phyloP scores from a whole-genome alignment of 1,284 basidiomycete species.

The Leccinum pachyderme region DNA sequence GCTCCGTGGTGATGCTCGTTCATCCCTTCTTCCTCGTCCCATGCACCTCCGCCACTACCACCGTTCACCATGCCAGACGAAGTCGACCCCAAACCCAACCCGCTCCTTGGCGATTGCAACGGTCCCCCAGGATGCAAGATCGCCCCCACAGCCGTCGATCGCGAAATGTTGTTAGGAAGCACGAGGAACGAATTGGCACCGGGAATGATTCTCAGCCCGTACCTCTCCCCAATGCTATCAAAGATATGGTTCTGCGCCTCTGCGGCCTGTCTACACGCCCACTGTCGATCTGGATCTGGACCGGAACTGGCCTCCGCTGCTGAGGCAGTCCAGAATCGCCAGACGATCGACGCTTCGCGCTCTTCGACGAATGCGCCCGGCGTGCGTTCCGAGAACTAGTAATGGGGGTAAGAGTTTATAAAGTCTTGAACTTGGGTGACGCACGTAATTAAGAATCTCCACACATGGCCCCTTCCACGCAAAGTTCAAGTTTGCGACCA shows the following conservation, averaged over 20 bases:
- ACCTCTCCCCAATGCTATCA: conserved; percentile 79
- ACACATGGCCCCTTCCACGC: conserved; percentile 77
- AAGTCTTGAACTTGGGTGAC: conserved; percentile 27
- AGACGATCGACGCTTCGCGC: conserved; percentile 79
- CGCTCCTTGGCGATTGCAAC: conserved; percentile 46
- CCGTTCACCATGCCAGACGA: conserved; percentile 1
- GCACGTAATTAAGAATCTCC: conserved; percentile 79
- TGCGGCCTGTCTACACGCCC: conserved; percentile 83
- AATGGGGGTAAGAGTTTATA: neutral
- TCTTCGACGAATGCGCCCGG: conserved; percentile 84
- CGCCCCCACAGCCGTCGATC: conserved; percentile 70
- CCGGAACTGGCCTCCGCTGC: conserved; percentile 29
- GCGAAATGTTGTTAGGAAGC: conserved; percentile 79
- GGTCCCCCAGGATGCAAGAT: conserved; percentile 70
- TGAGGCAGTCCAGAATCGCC: conserved; percentile 75
- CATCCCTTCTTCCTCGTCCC: neutral
- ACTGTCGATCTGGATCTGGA: conserved; percentile 55
- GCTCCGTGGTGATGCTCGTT: neutral
- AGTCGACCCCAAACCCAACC: neutral
- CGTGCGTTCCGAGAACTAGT: conserved; percentile 83
- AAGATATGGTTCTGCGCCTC: conserved; percentile 92
- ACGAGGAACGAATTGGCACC: conserved; percentile 79
- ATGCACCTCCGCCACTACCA: neutral
- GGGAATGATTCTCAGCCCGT: conserved; percentile 77
- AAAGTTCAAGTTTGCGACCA: conserved; percentile 76